Base-by-base conservation (phyloP, 225 moss, liverwort and hornwort genomes). In the Antitrichia curtipendula region DNA sequence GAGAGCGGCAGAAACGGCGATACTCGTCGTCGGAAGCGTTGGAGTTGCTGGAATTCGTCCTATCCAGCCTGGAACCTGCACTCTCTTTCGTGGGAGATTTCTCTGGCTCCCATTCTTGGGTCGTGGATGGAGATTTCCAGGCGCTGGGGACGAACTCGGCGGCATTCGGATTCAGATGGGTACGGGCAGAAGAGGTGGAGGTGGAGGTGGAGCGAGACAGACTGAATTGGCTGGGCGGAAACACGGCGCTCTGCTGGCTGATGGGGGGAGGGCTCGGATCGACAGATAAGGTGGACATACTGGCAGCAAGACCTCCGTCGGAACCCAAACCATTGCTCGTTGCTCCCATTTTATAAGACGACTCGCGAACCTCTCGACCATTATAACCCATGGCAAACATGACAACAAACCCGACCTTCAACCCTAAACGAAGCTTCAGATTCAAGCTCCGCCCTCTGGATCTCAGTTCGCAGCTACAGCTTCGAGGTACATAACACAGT, bases 1-100 rank as follows among this genome's bases (percentile, higher is more conserved):
- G 92, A 49, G 94, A 80, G 36, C 92, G 94, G 50, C 91, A 94
- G 62, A 91, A 92, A 14, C 86, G 90, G 5, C 94, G 90, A 47
- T 94, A 94, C 70, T 94, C 94, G 73, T 94, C 94, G 47, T 94
- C 94, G 25, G 94, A 94, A 61, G 92, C 90, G 82, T 92, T 92
- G 41, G 94, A 94, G 84, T 91, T 94, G 92, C 88, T 91, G 11
- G 94, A 94, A 82, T 94, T 93, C 49, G 94, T 90, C 70, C 94
- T 81, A 13, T 91, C 86, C 89, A 94, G 82, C 29, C 91, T 43
- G 76, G 94, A 89, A 41, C 66, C 87, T 25, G 54, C 87, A 57
- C 79, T 31, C 75, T 91, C 91, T 57, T 89, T 91, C 21, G 74
- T 28, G 61, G 79, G 65, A 85, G 89, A 72, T 25, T 86, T 91